Evolutionary conservation across 495 filamentous ascomycete genomes (phyloP).

Genomic region (Aspergillus haitiensis): DNA sequence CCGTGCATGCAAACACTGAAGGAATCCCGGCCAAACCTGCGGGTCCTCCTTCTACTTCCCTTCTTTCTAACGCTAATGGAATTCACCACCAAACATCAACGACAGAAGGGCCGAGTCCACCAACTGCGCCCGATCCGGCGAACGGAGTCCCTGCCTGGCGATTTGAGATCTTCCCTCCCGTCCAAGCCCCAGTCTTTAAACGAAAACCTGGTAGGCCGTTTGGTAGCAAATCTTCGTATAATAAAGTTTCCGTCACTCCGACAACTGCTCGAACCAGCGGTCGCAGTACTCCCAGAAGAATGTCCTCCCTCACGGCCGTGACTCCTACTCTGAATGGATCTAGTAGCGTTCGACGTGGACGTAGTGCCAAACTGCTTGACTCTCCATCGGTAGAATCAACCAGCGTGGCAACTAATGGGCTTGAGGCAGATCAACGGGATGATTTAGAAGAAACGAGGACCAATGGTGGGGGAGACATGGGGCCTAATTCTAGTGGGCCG

Average conservation of each 20-base stretch:
- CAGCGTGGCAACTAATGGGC: conserved; percentile 29
- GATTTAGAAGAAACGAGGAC: conserved; percentile 10
- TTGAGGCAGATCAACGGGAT: conserved; percentile 25
- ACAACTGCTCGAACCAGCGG: conserved; percentile 35
- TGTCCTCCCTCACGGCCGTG: conserved; percentile 30
- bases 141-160: conserved; percentile 68
- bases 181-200: conserved; percentile 55
- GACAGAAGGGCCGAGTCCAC: conserved; percentile 15
- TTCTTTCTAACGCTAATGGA: conserved; percentile 38
- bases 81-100: conserved; percentile 25
- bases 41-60: conserved; percentile 41
- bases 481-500: not conserved
- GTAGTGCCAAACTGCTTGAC: conserved; percentile 38
- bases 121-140: conserved; percentile 31
- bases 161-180: conserved; percentile 82
- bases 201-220: conserved; percentile 51
- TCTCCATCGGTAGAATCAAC: conserved; percentile 34
- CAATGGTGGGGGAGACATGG: conserved; percentile 8
- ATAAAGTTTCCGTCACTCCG: conserved; percentile 30
- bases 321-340: conserved; percentile 31
- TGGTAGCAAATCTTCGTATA: conserved; percentile 26
- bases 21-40: conserved; percentile 30
- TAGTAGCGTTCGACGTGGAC: conserved; percentile 39
- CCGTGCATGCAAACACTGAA: conserved; percentile 3
- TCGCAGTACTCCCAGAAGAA: conserved; percentile 41